Percentiles rank a stretch among this genome's conserved stretches.
Conservation (phyloP, 257 asterid species). For the Primulina huaijiensis region DNA sequence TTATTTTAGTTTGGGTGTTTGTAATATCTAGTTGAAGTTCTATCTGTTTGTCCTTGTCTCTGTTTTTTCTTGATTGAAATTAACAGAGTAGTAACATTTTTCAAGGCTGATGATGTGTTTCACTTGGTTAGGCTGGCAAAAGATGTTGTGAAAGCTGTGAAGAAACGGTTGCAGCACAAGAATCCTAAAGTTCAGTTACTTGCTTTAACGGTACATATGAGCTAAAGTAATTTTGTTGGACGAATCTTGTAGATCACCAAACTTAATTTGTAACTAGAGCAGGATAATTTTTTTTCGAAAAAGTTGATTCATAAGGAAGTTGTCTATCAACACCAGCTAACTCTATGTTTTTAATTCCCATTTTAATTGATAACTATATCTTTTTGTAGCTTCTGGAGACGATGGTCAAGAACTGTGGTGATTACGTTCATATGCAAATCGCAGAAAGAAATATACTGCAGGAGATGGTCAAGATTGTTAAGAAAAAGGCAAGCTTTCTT, state of each 20-base stretch:
- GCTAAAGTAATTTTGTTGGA: not conserved
- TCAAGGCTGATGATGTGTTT: constrained; percentile 22
- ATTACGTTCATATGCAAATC: constrained; percentile 81
- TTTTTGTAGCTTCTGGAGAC: constrained; percentile 78
- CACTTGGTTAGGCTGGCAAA: constrained; percentile 55
- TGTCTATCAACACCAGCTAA: not conserved
- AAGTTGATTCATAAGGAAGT: not conserved
- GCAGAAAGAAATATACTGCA: constrained; percentile 78
- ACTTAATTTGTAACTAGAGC: constrained; percentile 1
- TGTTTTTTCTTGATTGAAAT: not conserved
- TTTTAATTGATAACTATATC: constrained; percentile 19
- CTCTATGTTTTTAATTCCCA: not conserved
- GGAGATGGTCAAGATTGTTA: constrained; percentile 89
- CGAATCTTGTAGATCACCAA: constrained; percentile 6
- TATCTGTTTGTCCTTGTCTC: not conserved
- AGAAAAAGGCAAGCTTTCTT: constrained; percentile 62
- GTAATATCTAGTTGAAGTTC: constrained; percentile 2
- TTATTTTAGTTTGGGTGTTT: constrained; percentile 6
- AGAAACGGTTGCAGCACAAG: constrained; percentile 92
- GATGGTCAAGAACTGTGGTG: constrained; percentile 98
- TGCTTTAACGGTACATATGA: constrained; percentile 71
- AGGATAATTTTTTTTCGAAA: not conserved
- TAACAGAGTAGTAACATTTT: constrained; percentile 5
- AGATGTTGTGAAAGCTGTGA: constrained; percentile 85
- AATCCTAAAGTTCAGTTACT: constrained; percentile 86